Evolutionary conservation across 768 basidiomycete genomes (phyloP).

Genomic region (Ramaria sp.): DNA sequence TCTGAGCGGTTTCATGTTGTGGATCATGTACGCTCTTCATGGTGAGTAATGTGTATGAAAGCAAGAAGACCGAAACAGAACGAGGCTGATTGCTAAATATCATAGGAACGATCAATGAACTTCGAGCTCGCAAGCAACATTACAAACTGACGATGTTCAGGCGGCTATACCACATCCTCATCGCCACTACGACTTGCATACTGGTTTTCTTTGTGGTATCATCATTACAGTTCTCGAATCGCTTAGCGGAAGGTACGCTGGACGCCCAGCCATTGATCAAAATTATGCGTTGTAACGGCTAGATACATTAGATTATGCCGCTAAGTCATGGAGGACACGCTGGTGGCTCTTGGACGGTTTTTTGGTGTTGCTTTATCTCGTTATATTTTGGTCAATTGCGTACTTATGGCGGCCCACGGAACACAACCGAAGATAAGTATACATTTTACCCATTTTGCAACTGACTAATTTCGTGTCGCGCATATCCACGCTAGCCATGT

Average conservation of each 20-base stretch:
- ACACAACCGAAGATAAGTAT: conserved; percentile 74
- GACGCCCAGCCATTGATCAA: conserved; percentile 7
- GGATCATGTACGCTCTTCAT: conserved; percentile 89
- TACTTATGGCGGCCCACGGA: conserved; percentile 92
- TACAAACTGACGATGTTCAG: conserved; percentile 88
- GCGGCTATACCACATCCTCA: conserved; percentile 72
- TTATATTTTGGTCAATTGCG: conserved; percentile 68
- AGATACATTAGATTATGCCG: conserved; percentile 69
- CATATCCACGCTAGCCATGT: conserved; percentile 77
- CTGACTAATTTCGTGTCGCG: conserved; percentile 16
- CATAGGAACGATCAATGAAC: conserved; percentile 78
- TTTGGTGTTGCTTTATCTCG: conserved; percentile 79
- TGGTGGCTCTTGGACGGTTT: conserved; percentile 99
- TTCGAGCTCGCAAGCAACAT: conserved; percentile 75
- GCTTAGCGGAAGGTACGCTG: conserved; percentile 72
- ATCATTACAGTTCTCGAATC: conserved; percentile 81
- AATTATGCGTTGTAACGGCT: neutral
- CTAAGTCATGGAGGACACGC: conserved; percentile 78
- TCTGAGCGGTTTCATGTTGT: conserved; percentile 89
- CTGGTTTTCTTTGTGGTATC: conserved; percentile 89
- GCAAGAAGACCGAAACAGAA: neutral
- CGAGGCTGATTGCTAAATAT: conserved; percentile 9
- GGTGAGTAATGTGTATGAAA: conserved; percentile 33
- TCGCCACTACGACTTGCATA: conserved; percentile 73
- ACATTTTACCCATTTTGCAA: neutral